Conservation (phyloP, 345 rosid genomes). For the Populus pruinosa region DNA sequence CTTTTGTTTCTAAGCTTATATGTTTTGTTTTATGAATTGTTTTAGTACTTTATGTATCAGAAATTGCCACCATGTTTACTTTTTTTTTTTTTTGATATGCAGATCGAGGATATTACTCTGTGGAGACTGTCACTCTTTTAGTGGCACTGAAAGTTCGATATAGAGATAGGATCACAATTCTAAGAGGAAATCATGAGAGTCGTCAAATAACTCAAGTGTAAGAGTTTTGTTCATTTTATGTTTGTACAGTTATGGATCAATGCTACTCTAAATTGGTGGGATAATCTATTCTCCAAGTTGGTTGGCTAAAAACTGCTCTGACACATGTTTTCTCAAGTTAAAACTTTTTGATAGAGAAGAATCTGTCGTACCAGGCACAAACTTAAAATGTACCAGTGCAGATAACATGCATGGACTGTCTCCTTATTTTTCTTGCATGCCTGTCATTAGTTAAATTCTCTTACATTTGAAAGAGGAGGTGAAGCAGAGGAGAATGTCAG, state of each 20-base stretch:
- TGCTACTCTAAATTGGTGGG: not conserved
- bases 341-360: not conserved
- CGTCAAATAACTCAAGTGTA: conserved; percentile 40
- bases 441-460: not conserved
- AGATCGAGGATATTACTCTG: conserved; percentile 39
- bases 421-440: not conserved
- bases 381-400: not conserved
- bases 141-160: conserved; percentile 36
- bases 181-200: conserved; percentile 39
- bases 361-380: not conserved
- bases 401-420: not conserved
- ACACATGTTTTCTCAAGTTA: not conserved
- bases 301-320: not conserved
- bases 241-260: not conserved
- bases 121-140: conserved; percentile 38
- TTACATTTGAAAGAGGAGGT: not conserved
- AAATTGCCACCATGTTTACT: not conserved
- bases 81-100: not conserved
- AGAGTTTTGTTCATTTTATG: conserved; percentile 9
- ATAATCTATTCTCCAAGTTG: not conserved
- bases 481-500: not conserved
- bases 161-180: conserved; percentile 34
- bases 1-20: not conserved
- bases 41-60: not conserved
- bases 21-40: not conserved